A percentile compares a stretch with the other conserved stretches of the same genome.
These are phyloP conservation scores for Hypoxylon sp. DNA, from an alignment of 2,329 filamentous ascomycete species.

Conservation along the genomic window DNA sequence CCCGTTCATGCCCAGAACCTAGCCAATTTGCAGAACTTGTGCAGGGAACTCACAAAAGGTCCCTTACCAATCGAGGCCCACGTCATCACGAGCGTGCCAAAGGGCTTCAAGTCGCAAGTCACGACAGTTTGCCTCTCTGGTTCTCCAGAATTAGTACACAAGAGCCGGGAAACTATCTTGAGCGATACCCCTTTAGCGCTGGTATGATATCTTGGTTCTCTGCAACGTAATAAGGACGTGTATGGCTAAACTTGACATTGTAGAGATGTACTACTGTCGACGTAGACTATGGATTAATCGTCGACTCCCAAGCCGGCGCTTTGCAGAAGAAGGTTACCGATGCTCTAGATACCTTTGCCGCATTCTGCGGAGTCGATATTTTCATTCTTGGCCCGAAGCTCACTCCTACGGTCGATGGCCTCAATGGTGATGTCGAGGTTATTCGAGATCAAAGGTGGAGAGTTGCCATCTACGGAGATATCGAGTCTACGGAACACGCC, in stretches of 20 bases:
- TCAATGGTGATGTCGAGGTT: slow-evolving; percentile 83
- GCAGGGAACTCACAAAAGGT: slow-evolving; percentile 81
- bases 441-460: slow-evolving; percentile 91
- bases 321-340: slow-evolving; percentile 83
- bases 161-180: slow-evolving; percentile 88
- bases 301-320: slow-evolving; percentile 75
- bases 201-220: slow-evolving; percentile 68
- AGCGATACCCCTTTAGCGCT: slow-evolving; percentile 93
- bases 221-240: slow-evolving; percentile 35
- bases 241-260: slow-evolving; percentile 51
- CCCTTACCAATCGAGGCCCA: slow-evolving; percentile 82
- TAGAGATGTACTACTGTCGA: slow-evolving; percentile 95
- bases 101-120: slow-evolving; percentile 74
- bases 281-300: slow-evolving; percentile 90
- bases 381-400: slow-evolving; percentile 94
- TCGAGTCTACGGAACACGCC: slow-evolving; percentile 94
- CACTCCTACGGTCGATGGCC: slow-evolving; percentile 79
- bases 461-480: slow-evolving; percentile 94
- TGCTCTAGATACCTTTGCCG: slow-evolving; percentile 87
- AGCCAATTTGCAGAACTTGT: slow-evolving; percentile 81
- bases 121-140: slow-evolving; percentile 94
- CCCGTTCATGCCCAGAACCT: slow-evolving; percentile 94
- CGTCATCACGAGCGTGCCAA: slow-evolving; percentile 85
- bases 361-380: slow-evolving; percentile 93
- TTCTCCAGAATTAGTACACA: slow-evolving; percentile 86